Evolutionary conservation across 2,329 filamentous ascomycete genomes (phyloP).

Genomic region (Ilyonectria sp.): DNA sequence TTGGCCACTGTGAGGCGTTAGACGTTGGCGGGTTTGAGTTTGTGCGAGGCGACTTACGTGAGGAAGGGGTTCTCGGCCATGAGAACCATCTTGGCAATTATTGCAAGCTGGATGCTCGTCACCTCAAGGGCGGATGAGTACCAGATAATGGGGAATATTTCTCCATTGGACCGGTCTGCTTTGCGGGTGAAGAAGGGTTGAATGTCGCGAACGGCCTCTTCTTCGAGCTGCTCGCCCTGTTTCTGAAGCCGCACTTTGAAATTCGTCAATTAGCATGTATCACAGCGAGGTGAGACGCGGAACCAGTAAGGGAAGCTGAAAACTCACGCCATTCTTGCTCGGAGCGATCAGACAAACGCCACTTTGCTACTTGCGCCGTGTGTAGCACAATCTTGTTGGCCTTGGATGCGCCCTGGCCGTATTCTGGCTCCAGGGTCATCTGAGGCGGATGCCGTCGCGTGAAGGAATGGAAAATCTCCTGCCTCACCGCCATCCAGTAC

Average conservation of each 20-base stretch:
- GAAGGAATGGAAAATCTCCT: slow-evolving; percentile 60
- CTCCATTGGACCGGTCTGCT: slow-evolving; percentile 55
- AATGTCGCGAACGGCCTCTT: slow-evolving; percentile 50
- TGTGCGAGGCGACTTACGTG: slow-evolving; percentile 45
- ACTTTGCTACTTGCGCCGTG: slow-evolving; percentile 58
- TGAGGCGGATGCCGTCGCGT: slow-evolving; percentile 56
- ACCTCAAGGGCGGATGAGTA: slow-evolving; percentile 57
- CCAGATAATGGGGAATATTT: slow-evolving; percentile 59
- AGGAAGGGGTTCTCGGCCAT: slow-evolving; percentile 57
- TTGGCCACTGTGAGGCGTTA: slow-evolving; percentile 43
- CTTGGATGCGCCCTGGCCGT: slow-evolving; percentile 53
- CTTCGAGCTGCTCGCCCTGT: slow-evolving; percentile 55
- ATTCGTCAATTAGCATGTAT: slow-evolving; percentile 11
- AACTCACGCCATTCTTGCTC: slow-evolving; percentile 56
- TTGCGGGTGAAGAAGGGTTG: slow-evolving; percentile 53
- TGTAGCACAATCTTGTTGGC: slow-evolving; percentile 60
- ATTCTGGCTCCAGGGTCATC: slow-evolving; percentile 53
- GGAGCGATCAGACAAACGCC: slow-evolving; percentile 57
- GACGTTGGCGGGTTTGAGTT: neutral
- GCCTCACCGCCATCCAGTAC: slow-evolving; percentile 59
- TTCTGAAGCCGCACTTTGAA: slow-evolving; percentile 52
- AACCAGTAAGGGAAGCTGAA: neutral
- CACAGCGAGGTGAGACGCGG: no score
- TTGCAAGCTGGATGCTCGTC: slow-evolving; percentile 58
- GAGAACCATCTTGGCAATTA: slow-evolving; percentile 58